These are phyloP conservation scores for Jaapia argillacea DNA, from an alignment of 768 basidiomycete genomes.

Conservation along the genomic window DNA sequence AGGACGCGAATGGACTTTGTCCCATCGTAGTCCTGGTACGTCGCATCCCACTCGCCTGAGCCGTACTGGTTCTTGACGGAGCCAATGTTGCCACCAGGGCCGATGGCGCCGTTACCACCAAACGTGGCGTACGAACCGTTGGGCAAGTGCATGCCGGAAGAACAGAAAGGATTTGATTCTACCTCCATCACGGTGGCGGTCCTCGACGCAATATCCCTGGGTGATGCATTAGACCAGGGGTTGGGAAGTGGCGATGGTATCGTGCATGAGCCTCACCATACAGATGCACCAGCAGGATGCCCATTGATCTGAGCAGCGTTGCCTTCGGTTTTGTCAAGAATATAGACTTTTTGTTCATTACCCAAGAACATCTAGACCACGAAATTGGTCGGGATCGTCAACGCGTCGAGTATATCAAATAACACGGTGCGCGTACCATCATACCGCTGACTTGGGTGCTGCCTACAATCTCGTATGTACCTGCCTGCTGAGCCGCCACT, in stretches of 20 bases:
- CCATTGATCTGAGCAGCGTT: slow-evolving; percentile 56
- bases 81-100: slow-evolving; percentile 50
- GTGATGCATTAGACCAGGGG: neutral
- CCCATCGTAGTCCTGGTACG: slow-evolving; percentile 77
- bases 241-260: neutral
- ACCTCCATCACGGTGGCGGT: slow-evolving; percentile 49
- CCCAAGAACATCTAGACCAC: slow-evolving; percentile 34
- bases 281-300: slow-evolving; percentile 66
- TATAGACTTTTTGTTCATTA: slow-evolving; percentile 37
- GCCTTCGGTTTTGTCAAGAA: slow-evolving; percentile 76
- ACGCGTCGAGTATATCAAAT: neutral
- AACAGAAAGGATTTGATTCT: slow-evolving; percentile 75
- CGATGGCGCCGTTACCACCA: slow-evolving; percentile 45
- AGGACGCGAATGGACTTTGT: slow-evolving; percentile 71
- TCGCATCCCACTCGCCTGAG: slow-evolving; percentile 43
- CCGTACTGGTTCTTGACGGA: slow-evolving; percentile 26
- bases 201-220: neutral
- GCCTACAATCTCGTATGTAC: slow-evolving; percentile 61
- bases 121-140: slow-evolving; percentile 4
- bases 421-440: slow-evolving; percentile 35
- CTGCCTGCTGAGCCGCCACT: slow-evolving; percentile 8
- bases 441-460: slow-evolving; percentile 67
- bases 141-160: slow-evolving; percentile 31
- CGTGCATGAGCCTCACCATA: slow-evolving; percentile 21
- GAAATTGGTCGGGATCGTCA: too few relatives aligned